A percentile compares a stretch with the other conserved stretches of the same genome.
Evolutionary conservation across 129 eudicot genomes (phyloP).

Genomic region (sunflower (Helianthus annuus)): DNA sequence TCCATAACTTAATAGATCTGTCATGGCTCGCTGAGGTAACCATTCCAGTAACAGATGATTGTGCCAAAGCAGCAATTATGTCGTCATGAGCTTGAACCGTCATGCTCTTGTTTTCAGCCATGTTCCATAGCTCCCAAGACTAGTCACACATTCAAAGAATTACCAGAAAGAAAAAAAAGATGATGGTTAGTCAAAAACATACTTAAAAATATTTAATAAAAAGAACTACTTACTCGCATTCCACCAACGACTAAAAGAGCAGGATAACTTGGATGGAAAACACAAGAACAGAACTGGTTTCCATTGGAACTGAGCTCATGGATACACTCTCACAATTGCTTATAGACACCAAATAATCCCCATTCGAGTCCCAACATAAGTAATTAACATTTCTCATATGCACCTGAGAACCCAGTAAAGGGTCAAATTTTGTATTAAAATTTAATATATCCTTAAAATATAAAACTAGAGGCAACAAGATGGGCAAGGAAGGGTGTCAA

Average conservation of each 20-base stretch:
- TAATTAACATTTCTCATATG: constrained; percentile 73
- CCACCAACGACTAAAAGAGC: constrained; percentile 93
- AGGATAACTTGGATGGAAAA: constrained; percentile 92
- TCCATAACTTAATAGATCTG: constrained; percentile 89
- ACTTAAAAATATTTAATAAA: too few species aligned
- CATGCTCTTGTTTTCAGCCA: constrained; percentile 97
- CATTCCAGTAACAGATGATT: constrained; percentile 85
- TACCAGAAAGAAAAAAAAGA: constrained; percentile 14
- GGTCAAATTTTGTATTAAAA: neutral
- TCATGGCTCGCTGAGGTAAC: constrained; percentile 92
- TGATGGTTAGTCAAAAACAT: neutral
- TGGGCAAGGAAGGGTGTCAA: neutral
- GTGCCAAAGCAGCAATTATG: constrained; percentile 78
- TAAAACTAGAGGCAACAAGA: neutral
- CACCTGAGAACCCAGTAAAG: constrained; percentile 42
- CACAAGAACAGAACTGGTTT: constrained; percentile 96
- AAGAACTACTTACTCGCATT: constrained; percentile 45
- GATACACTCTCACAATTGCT: constrained; percentile 83
- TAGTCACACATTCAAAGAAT: constrained; percentile 24
- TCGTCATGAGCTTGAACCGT: constrained; percentile 79
- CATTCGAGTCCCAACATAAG: constrained; percentile 87
- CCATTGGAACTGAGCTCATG: constrained; percentile 82
- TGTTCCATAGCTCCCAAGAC: constrained; percentile 96
- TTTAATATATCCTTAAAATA: neutral
- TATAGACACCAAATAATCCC: constrained; percentile 84